A percentile compares a stretch with the other conserved stretches of the same genome.
Conservation (phyloP, 73 alveolate genomes). For the Paramecium sonneborni region DNA sequence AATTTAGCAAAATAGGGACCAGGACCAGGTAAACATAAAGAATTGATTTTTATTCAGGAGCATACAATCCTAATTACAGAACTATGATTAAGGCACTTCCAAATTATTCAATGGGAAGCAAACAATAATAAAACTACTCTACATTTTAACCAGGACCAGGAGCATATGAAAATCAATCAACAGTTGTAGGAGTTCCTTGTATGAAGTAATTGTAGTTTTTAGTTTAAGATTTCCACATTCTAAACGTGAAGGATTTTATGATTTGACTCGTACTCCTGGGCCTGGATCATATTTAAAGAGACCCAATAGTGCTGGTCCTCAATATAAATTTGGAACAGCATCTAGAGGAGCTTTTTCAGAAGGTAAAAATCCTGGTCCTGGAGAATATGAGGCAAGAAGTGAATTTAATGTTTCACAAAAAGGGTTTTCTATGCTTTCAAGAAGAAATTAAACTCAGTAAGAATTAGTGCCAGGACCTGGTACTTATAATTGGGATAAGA, state of each 20-base stretch:
- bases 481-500: constrained; percentile 44
- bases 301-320: constrained; percentile 59
- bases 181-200: constrained; percentile 56
- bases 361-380: constrained; percentile 56
- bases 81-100: constrained; percentile 24
- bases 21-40: constrained; percentile 36
- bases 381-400: constrained; percentile 49
- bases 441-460: constrained; percentile 48
- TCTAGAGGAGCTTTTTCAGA: constrained; percentile 56
- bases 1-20: not conserved
- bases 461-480: constrained; percentile 69
- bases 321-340: constrained; percentile 57
- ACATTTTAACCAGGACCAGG: constrained; percentile 64
- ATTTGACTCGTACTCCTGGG: constrained; percentile 51
- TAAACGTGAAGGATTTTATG: constrained; percentile 54
- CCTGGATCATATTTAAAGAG: constrained; percentile 57
- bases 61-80: constrained; percentile 40
- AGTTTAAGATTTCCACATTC: constrained; percentile 52
- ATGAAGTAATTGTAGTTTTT: constrained; percentile 32
- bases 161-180: constrained; percentile 40
- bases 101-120: not conserved
- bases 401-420: not conserved
- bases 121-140: not conserved
- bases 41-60: not conserved
- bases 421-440: constrained; percentile 54